Evolutionary conservation across 371 early-diverging fungal genomes (phyloP), one percentile per base, ranked within the genome.

Genomic region (Circinella minor): DNA sequence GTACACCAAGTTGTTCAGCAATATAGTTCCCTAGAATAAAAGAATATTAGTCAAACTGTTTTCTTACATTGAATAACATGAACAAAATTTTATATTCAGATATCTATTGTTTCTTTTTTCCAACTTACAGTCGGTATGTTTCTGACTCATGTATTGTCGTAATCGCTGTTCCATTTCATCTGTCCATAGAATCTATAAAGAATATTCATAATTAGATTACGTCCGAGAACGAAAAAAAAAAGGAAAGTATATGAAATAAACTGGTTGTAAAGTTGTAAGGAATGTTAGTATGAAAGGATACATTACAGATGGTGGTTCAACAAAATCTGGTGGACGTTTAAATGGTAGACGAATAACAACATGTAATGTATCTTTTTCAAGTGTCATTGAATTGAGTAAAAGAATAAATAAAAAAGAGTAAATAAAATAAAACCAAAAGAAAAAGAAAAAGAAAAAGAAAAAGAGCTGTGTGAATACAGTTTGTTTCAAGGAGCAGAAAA

Each of bases 161-260:
- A 90, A 63, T 17, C 79, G 79, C 55, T 86, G 83, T 47, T 90
- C 90, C 90, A 88, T 88, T 64, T 84, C 86, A 49, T 88, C 88
- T 18, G 89, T 88, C 90, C 90, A 90, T 51, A 84, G 74, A 65
- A 88, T 80, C 90, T 90, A 75, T 17, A 27, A 27, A 27, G 27
- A 27, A 27, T 27, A 27, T 1, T 27, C 27, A 27, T 27, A 27
- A 27, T 27, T 27, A 27, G 27, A 27, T 27, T 27, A 27, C 27
- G 27, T 27, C 2, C 27, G 27, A 27, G 0, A 27, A 27, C 27
- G 27, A 27, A 27, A 27, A 27, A 27, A 27, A 27, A 27, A 27
- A 27, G 27, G 27, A 27, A 27, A 27, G 2, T 27, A 27, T 27
- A 27, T 27, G 2, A 27, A 27, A 27, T 27, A 27, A 2, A 27